A percentile compares a stretch with the other conserved stretches of the same genome.
phyloP scores from a whole-genome alignment of 1,284 basidiomycete genomes.

The Apiotrichum sp. region DNA sequence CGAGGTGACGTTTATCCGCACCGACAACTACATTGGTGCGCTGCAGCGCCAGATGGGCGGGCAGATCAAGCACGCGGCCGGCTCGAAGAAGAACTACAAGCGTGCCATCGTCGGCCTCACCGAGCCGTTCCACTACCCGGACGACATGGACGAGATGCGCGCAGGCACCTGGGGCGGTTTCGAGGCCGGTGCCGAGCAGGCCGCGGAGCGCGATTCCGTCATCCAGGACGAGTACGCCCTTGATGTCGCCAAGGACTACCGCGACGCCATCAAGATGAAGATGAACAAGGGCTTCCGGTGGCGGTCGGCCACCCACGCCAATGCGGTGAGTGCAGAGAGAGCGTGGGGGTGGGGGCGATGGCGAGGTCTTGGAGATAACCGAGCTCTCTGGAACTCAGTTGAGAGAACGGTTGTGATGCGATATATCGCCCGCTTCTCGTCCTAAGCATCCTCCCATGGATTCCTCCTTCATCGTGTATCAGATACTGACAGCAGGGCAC shows the following conservation, averaged over 20 bases:
- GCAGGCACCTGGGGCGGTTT: slow-evolving; percentile 19
- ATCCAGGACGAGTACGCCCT: slow-evolving; percentile 58
- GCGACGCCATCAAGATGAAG: slow-evolving; percentile 22
- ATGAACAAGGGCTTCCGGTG: slow-evolving; percentile 41
- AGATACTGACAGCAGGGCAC: slow-evolving; percentile 32
- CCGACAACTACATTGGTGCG: slow-evolving; percentile 73
- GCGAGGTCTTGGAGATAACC: too few relatives aligned
- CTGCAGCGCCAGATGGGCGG: slow-evolving; percentile 44
- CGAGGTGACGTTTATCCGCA: slow-evolving; percentile 84
- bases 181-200: slow-evolving; percentile 47
- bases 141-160: slow-evolving; percentile 66
- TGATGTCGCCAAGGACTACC: slow-evolving; percentile 53
- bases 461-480: too few relatives aligned
- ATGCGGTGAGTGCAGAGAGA: slow-evolving; percentile 26
- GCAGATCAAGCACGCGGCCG: slow-evolving; percentile 29
- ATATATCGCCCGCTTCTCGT: too few relatives aligned
- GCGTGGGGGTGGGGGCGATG: too few relatives aligned
- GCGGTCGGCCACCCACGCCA: slow-evolving; percentile 37
- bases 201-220: slow-evolving; percentile 55
- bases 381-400: too few relatives aligned
- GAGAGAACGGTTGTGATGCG: slow-evolving; percentile 58
- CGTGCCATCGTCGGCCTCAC: slow-evolving; percentile 79
- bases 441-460: too few relatives aligned
- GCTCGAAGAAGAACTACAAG: slow-evolving; percentile 62
- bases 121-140: slow-evolving; percentile 86